Conservation (phyloP, 2,329 filamentous ascomycete genomes). For the Elsinoe batatas region DNA sequence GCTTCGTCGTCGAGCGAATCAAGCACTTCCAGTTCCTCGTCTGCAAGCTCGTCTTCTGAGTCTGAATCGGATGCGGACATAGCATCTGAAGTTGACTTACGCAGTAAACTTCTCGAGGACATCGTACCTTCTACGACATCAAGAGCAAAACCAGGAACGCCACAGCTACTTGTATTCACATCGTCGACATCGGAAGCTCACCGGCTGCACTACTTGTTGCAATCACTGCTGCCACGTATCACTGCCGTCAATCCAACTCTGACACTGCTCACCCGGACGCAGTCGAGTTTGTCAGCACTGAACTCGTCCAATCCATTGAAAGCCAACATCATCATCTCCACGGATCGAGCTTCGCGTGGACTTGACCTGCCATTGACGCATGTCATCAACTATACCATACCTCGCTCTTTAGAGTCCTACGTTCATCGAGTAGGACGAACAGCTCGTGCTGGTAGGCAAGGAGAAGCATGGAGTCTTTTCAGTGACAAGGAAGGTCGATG, state of each 20-base stretch:
- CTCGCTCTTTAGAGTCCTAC: conserved; percentile 69
- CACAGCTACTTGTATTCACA: conserved; percentile 61
- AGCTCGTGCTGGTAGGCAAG: conserved; percentile 65
- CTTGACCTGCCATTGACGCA: conserved; percentile 69
- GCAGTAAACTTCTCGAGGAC: too few relatives aligned
- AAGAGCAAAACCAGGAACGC: conserved; percentile 12
- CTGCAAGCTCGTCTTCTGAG: neutral
- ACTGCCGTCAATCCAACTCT: conserved; percentile 21
- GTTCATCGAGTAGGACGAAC: conserved; percentile 89
- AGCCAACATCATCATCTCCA: conserved; percentile 71
- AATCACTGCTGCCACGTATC: conserved; percentile 23
- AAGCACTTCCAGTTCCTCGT: neutral
- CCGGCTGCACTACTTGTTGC: conserved; percentile 72
- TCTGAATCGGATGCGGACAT: conserved; percentile 1
- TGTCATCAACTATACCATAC: conserved; percentile 90
- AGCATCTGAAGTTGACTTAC: conserved; percentile 4
- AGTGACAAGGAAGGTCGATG: conserved; percentile 74
- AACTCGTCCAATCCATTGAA: conserved; percentile 48
- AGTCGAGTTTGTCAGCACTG: conserved; percentile 41
- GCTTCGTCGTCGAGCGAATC: neutral
- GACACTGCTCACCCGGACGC: conserved; percentile 52
- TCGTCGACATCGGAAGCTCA: conserved; percentile 80
- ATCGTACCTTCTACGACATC: too few relatives aligned
- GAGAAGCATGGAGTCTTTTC: conserved; percentile 78
- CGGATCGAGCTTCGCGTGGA: conserved; percentile 85